These are phyloP conservation scores for Penicillium manginii DNA, from an alignment of 495 filamentous ascomycete genomes.

Conservation along the genomic window DNA sequence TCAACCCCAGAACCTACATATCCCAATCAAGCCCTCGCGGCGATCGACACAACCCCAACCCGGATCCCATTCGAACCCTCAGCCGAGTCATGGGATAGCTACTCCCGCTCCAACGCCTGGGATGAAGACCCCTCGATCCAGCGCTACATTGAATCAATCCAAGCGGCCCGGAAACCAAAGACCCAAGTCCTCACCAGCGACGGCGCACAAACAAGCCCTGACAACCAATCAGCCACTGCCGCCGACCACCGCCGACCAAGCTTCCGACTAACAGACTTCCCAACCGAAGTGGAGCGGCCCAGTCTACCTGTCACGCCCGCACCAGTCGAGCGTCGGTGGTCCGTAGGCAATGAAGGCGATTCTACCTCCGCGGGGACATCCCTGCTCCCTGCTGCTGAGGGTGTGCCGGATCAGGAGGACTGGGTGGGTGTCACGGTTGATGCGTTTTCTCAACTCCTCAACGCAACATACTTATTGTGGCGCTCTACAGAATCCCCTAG, in stretches of 20 bases:
- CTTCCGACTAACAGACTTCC: slow-evolving; percentile 82
- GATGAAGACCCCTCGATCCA: slow-evolving; percentile 84
- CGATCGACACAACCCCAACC: slow-evolving; percentile 12
- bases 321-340: slow-evolving; percentile 59
- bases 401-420: slow-evolving; percentile 80
- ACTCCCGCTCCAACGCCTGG: slow-evolving; percentile 80
- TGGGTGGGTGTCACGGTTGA: slow-evolving; percentile 80
- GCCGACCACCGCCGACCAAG: slow-evolving; percentile 47
- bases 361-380: slow-evolving; percentile 37
- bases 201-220: slow-evolving; percentile 5
- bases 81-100: slow-evolving; percentile 63
- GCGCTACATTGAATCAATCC: slow-evolving; percentile 72
- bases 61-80: slow-evolving; percentile 40
- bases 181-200: slow-evolving; percentile 56
- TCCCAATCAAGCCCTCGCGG: slow-evolving; percentile 12
- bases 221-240: slow-evolving; percentile 1
- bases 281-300: slow-evolving; percentile 78
- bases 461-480: slow-evolving; percentile 63
- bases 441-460: slow-evolving; percentile 51
- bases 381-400: slow-evolving; percentile 69
- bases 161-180: slow-evolving; percentile 62
- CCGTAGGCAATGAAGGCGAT: slow-evolving; percentile 45
- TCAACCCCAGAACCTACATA: slow-evolving; percentile 8
- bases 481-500: slow-evolving; percentile 70
- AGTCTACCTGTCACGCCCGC: slow-evolving; percentile 91